Conservation (phyloP, 176 grass and related monocot genomes). For the Eremochloa ophiuroides region DNA sequence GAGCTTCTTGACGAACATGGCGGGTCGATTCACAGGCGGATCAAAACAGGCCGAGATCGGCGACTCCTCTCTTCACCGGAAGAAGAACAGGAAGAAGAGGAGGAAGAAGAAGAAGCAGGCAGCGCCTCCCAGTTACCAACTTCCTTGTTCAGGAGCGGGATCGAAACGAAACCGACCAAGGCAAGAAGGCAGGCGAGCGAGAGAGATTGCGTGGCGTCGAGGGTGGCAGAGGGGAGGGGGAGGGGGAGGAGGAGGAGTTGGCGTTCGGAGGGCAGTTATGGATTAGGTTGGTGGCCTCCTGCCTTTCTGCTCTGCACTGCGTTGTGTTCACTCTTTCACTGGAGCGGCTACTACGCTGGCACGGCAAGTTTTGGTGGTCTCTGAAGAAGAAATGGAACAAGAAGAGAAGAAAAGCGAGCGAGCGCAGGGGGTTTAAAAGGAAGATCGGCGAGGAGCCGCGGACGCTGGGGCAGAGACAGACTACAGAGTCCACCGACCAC, state of each 20-base stretch:
- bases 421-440: constrained; percentile 5
- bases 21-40: constrained; percentile 19
- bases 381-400: background rate
- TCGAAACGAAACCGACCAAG: constrained; percentile 21
- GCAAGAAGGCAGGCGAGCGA: background rate
- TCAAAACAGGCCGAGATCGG: background rate
- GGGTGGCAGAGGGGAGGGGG: background rate
- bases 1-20: constrained; percentile 82
- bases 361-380: background rate
- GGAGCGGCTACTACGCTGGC: background rate
- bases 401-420: background rate
- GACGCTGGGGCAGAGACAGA: background rate
- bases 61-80: background rate
- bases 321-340: constrained; percentile 8
- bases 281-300: constrained; percentile 25
- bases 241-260: background rate
- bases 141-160: background rate
- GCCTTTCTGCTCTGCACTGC: background rate
- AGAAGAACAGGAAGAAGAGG: background rate
- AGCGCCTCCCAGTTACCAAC: background rate
- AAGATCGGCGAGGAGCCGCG: background rate
- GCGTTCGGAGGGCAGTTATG: constrained; percentile 16
- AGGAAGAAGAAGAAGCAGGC: background rate
- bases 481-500: background rate
- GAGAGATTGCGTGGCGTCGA: background rate